phyloP scores from a whole-genome alignment of 75 land plant species.

The Picea glauca region DNA sequence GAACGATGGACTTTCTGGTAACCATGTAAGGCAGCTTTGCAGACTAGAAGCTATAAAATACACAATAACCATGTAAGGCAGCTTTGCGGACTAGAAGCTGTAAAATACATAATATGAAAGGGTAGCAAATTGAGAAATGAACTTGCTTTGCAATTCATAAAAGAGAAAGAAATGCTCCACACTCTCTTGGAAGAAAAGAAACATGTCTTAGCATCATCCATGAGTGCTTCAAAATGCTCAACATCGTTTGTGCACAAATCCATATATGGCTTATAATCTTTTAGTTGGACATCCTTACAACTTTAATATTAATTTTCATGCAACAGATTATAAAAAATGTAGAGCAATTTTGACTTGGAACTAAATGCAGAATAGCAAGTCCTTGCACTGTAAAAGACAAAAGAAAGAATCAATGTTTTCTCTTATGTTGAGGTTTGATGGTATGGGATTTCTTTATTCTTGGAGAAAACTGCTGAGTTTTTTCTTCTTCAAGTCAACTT shows the following conservation, averaged over 20 bases:
- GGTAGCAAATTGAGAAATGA: not conserved
- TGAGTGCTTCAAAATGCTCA: not conserved
- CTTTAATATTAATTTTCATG: not conserved
- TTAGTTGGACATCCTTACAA: not conserved
- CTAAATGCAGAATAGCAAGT: not conserved
- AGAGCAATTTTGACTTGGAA: not conserved
- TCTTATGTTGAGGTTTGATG: not conserved
- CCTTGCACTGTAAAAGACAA: not conserved
- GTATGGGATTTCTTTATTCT: not conserved
- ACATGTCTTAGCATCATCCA: not conserved
- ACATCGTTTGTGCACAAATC: not conserved
- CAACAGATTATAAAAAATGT: not conserved
- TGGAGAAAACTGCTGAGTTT: not conserved
- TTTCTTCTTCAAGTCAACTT: too few relatives aligned
- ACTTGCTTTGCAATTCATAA: not conserved
- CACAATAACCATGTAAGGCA: constrained; percentile 19
- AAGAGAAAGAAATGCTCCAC: not conserved
- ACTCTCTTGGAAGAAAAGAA: not conserved
- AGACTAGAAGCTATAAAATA: constrained; percentile 50
- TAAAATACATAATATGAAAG: not conserved
- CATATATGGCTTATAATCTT: not conserved
- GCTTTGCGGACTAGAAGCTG: constrained; percentile 61
- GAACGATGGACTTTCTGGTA: constrained; percentile 65
- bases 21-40: constrained; percentile 50
- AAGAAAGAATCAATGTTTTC: not conserved